Conservation (phyloP, 139 green algal species). For the Chlamydomonas sphaeroides region DNA sequence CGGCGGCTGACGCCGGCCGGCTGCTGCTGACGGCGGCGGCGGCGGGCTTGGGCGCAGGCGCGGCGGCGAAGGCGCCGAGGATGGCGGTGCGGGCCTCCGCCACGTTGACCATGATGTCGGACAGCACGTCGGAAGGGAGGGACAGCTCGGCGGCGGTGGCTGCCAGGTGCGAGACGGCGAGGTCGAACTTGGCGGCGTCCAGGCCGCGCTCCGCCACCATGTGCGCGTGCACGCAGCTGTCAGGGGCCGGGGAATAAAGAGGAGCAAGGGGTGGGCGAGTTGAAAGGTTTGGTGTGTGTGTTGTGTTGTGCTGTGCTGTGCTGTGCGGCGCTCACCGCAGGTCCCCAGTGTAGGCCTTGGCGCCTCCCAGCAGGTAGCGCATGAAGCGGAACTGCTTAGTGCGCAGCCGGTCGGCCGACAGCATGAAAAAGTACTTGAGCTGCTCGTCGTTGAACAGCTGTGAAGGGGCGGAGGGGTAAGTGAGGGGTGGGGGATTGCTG, state of each 20-base stretch:
- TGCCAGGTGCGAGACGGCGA: no score
- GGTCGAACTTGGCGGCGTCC: no score
- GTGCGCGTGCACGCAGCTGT: no score
- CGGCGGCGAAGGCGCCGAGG: background rate
- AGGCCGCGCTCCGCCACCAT: no score
- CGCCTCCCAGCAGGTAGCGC: constrained; percentile 22
- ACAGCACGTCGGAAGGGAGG: background rate
- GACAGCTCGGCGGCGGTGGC: background rate
- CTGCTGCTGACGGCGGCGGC: background rate
- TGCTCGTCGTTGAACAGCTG: background rate
- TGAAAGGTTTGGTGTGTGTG: no score
- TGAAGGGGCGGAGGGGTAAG: no score
- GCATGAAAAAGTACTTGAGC: constrained; percentile 2
- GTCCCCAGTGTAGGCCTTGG: background rate
- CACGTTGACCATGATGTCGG: background rate
- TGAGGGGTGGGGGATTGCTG: no score
- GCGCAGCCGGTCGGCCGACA: background rate
- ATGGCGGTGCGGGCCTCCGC: background rate
- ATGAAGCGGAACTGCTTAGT: constrained; percentile 27
- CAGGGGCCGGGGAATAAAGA: no score
- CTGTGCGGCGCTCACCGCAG: background rate
- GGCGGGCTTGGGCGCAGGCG: no score
- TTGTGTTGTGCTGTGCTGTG: no score
- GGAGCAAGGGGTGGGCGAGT: no score
- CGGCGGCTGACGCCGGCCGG: no score